Base-by-base conservation (phyloP, 306 rosid genomes). In the Inga oerstediana region DNA sequence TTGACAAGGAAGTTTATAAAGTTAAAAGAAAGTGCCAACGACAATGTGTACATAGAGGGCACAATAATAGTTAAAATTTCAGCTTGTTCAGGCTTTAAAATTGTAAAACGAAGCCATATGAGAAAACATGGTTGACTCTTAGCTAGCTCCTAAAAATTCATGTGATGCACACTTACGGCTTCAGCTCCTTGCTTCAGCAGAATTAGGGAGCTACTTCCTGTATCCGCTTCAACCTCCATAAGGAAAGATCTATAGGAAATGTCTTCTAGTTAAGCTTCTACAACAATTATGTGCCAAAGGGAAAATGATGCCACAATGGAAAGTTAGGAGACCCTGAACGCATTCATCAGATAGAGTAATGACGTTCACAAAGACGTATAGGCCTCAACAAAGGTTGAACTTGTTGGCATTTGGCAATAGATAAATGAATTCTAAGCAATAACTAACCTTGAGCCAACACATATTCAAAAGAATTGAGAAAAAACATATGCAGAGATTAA, bases 151-250 rank as follows among this genome's bases (percentile, higher is more conserved):
- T 39, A 39, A 6, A 75, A 58, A 44, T 46, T 72, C 69, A 76
- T 32, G 34, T 71, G 59, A 58, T 30, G 19, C n/a, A 34, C 56
- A 91, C 93, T 89, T 81, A 89, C 90, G 62, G 90, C 91, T 91
- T 91, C 91, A 80, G 93, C 89, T 81, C 93, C 93, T 89, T 91
- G 91, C 82, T 89, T 91, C 68, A 87, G 79, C 83, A 88, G 77
- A 86, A 81, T 58, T 52, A 58, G 89, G 15, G 90, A 79, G 75
- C 80, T 52, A 64, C 82, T 74, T 27, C 35, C 58, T 30, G 56
- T 77, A 58, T 81, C 80, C 14, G 56, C 79, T 75, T 84, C 65
- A 59, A 34, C 35, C 74, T 86, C 89, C 93, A 88, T 85, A 41
- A 20, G 17, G 64, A 46, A 71, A 27, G 32, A 88, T 49, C 49